Base-by-base conservation (phyloP, 2,329 filamentous ascomycete species). In the Claviceps purpurea region DNA sequence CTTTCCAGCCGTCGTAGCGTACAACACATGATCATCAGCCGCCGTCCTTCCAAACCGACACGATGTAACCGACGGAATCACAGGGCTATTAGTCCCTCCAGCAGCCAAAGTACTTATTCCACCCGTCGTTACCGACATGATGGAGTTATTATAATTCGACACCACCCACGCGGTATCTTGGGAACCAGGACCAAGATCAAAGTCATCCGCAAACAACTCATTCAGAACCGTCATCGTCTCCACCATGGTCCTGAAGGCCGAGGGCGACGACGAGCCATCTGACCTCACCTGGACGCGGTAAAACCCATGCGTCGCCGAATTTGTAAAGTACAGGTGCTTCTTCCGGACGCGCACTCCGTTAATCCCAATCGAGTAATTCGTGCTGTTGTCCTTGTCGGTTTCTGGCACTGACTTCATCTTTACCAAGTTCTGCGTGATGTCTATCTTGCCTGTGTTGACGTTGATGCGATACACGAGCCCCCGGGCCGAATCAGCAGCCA, bases 321-420 rank as follows among this genome's bases (percentile, higher is more conserved):
- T 76, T 4, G 73, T 66, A 2, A 70, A 73, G 13, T 70, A 71
- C 57, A 76, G 66, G 52, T 70, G 68, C 11, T 73, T 74, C 14
- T 64, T 64, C 30, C 68, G 68, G 1, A 73, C 71, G 5, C 63
- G 68, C 20, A 70, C 56, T 0, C 71, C 70, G 1, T 69, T 64
- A 14, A 65, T 62, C 2, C 61, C 66, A 5, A 52, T 47, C 0
- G 50, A 16, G 4, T 69, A 58, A 0, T 58, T 54, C 0, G 61
- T 66, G 2, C 66, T 69, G n/a, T 71, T 70, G 30, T 10, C 30
- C 30, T 30, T 30, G 10, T 30, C 30, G 8, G 30, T 30, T 3
- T 30, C 10, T 30, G 30, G 3, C 30, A 11, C 10, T 30, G 75
- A 72, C 16, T 70, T 68, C 58, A 64, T 57, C 34, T 61, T 58